Percentiles rank a stretch among this genome's conserved stretches.
phyloP scores from a whole-genome alignment of 495 filamentous ascomycete genomes.

The Glonium stellatum region DNA sequence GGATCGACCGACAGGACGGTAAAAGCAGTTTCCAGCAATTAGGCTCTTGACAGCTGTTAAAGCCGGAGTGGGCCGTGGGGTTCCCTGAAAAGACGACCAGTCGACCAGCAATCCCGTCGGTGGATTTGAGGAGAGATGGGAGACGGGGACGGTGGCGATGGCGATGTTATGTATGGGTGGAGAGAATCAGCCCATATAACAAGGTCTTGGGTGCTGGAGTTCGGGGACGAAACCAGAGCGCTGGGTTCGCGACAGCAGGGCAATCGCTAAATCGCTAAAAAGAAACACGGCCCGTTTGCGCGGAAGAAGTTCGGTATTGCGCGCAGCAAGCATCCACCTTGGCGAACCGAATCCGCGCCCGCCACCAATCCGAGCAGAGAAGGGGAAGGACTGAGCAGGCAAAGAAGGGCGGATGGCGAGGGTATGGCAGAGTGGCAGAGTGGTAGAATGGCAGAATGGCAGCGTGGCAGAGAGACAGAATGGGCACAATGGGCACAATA shows the following conservation, averaged over 20 bases:
- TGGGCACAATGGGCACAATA: no score
- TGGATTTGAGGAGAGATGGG: neutral
- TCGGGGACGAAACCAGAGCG: no score
- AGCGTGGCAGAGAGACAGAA: no score
- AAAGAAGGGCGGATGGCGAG: no score
- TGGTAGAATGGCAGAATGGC: no score
- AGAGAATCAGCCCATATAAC: constrained; percentile 2
- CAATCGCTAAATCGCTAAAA: neutral
- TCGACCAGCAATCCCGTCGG: neutral
- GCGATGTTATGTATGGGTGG: constrained; percentile 1
- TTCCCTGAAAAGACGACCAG: neutral
- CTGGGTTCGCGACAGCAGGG: neutral
- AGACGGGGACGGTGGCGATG: neutral
- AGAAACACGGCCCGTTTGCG: constrained; percentile 3
- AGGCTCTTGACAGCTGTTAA: constrained; percentile 3
- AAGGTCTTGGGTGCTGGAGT: neutral
- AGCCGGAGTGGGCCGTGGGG: no score
- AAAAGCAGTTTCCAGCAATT: constrained; percentile 3
- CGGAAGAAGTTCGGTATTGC: constrained; percentile 1
- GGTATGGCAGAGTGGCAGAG: no score
- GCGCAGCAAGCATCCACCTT: neutral
- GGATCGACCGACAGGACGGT: constrained; percentile 21
- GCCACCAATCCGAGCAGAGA: neutral
- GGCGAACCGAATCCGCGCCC: neutral
- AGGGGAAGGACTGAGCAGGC: no score